Evolutionary conservation across 2,329 filamentous ascomycete species (phyloP).

Genomic region (Nothomitra cinnamomea): DNA sequence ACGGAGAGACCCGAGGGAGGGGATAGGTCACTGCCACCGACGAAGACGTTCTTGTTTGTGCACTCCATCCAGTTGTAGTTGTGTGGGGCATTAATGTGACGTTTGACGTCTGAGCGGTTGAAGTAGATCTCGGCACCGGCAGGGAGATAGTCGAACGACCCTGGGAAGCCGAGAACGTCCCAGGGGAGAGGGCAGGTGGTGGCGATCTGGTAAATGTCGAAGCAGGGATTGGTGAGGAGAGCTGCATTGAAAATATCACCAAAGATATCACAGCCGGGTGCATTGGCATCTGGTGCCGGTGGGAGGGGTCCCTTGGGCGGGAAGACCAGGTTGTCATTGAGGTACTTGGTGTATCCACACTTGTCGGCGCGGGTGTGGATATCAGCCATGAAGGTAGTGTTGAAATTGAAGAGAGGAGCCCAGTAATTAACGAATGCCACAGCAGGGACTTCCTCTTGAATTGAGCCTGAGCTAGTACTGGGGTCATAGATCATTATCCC

Average conservation of each 20-base stretch:
- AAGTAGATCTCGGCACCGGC: constrained; percentile 48
- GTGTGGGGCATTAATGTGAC: constrained; percentile 46
- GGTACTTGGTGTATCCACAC: constrained; percentile 46
- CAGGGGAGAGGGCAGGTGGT: constrained; percentile 54
- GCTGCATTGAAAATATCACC: constrained; percentile 37
- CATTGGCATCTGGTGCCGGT: constrained; percentile 27
- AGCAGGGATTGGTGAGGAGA: constrained; percentile 53
- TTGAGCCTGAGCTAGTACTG: constrained; percentile 33
- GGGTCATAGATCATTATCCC: constrained; percentile 49
- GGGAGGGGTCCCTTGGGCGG: constrained; percentile 49
- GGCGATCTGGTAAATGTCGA: constrained; percentile 57
- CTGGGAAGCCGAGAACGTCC: constrained; percentile 53
- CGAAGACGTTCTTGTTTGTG: constrained; percentile 27
- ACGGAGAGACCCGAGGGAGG: neutral
- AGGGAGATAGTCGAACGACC: constrained; percentile 45
- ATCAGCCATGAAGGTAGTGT: constrained; percentile 36
- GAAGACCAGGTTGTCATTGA: constrained; percentile 46
- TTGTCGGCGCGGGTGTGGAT: constrained; percentile 34
- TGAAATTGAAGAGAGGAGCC: constrained; percentile 35
- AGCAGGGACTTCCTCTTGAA: constrained; percentile 23
- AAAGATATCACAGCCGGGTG: constrained; percentile 40
- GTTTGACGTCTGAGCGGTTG: constrained; percentile 51
- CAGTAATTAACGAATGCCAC: constrained; percentile 27
- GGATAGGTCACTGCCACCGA: constrained; percentile 22
- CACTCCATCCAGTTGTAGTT: constrained; percentile 39